Conservation (phyloP, 2,329 filamentous ascomycete genomes). For the Leptographium galeiforme region DNA sequence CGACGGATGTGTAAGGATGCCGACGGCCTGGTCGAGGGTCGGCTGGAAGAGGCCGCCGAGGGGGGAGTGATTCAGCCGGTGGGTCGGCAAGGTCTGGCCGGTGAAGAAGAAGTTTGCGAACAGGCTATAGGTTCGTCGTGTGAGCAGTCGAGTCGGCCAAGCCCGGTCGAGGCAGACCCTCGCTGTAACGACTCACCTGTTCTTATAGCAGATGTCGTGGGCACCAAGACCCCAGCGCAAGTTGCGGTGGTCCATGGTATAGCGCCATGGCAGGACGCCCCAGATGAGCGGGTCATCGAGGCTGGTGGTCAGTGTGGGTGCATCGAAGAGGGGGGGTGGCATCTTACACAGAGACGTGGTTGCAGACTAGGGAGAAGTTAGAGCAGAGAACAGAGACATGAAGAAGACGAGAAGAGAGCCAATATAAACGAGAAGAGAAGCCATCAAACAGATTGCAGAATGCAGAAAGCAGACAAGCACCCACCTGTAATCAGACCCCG, state of each 20-base stretch:
- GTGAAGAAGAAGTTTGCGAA: slow-evolving; percentile 70
- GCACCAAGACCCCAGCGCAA: slow-evolving; percentile 82
- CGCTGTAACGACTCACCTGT: slow-evolving; percentile 41
- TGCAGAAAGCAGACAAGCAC: slow-evolving; percentile 9
- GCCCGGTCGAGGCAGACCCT: not conserved
- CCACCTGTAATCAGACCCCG: slow-evolving; percentile 74
- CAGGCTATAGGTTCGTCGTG: slow-evolving; percentile 29
- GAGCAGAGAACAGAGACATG: not conserved
- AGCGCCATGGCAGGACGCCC: slow-evolving; percentile 70
- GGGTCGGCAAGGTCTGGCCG: slow-evolving; percentile 83
- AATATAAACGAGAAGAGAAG: too few relatives aligned
- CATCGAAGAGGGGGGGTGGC: not conserved
- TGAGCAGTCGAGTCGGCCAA: not conserved
- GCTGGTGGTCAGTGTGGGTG: slow-evolving; percentile 29
- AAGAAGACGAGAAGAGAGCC: slow-evolving; percentile 3
- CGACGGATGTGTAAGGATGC: slow-evolving; percentile 39
- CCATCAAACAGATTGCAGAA: too few relatives aligned
- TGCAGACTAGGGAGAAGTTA: slow-evolving; percentile 48
- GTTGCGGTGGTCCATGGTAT: slow-evolving; percentile 58
- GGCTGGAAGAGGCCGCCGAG: slow-evolving; percentile 82
- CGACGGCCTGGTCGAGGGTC: slow-evolving; percentile 73
- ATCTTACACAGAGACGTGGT: slow-evolving; percentile 74
- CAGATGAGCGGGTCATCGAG: slow-evolving; percentile 91
- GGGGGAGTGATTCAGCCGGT: slow-evolving; percentile 64
- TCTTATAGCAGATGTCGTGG: slow-evolving; percentile 90